phyloP scores from a whole-genome alignment of 192 early-diverging fungal genomes.

The Coemansia javaensis region DNA sequence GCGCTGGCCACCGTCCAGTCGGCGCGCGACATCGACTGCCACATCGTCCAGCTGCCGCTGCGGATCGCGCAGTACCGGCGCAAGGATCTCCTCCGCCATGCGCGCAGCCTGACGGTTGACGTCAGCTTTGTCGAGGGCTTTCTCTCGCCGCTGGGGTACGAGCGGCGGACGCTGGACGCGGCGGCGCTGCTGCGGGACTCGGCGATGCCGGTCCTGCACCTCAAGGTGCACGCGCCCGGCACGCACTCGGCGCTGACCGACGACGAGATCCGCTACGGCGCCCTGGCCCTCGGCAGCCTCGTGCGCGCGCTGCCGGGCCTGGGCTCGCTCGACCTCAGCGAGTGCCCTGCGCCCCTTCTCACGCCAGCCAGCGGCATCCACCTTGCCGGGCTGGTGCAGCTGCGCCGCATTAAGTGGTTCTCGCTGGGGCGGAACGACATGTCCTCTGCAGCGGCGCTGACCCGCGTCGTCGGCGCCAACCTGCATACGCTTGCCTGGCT shows the following conservation, averaged over 20 bases:
- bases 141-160: constrained; percentile 34
- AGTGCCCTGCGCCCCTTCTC: constrained; percentile 32
- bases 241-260: constrained; percentile 25
- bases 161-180: constrained; percentile 33
- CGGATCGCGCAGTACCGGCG: constrained; percentile 37
- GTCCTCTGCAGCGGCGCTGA: constrained; percentile 35
- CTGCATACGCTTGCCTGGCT: constrained; percentile 18
- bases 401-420: constrained; percentile 37
- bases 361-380: not conserved
- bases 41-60: constrained; percentile 37
- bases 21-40: constrained; percentile 37
- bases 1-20: constrained; percentile 29
- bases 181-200: constrained; percentile 6
- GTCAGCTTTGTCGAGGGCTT: constrained; percentile 41
- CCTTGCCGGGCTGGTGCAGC: constrained; percentile 7
- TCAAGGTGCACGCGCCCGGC: constrained; percentile 31
- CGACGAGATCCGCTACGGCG: constrained; percentile 29
- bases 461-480: constrained; percentile 21
- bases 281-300: constrained; percentile 23
- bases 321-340: constrained; percentile 34
- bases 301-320: constrained; percentile 22
- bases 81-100: constrained; percentile 23
- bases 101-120: constrained; percentile 38
- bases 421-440: constrained; percentile 43
- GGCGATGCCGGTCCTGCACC: constrained; percentile 17